Evolutionary conservation across 495 filamentous ascomycete species (phyloP).

Genomic region (Amorphotheca resinae): DNA sequence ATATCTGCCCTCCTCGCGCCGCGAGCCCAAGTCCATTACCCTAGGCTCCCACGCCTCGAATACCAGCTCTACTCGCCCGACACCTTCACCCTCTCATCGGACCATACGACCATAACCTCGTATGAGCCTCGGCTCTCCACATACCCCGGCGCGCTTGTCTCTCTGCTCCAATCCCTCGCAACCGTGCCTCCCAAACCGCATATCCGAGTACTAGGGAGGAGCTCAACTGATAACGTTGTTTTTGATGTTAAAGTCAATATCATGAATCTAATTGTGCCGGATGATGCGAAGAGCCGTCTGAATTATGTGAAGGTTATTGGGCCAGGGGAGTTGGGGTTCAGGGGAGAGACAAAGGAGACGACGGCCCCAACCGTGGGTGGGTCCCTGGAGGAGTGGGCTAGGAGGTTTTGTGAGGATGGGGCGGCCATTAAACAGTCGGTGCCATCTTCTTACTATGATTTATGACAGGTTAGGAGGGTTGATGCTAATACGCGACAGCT

Average conservation of each 20-base stretch:
- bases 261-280: constrained; percentile 34
- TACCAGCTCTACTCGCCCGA: constrained; percentile 38
- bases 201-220: constrained; percentile 32
- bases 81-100: constrained; percentile 33
- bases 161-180: constrained; percentile 32
- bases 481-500: constrained; percentile 16
- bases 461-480: not conserved
- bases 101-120: constrained; percentile 33
- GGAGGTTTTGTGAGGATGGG: constrained; percentile 33
- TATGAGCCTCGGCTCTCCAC: constrained; percentile 29
- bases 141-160: constrained; percentile 28
- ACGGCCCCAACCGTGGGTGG: constrained; percentile 24
- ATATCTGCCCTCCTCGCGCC: constrained; percentile 3
- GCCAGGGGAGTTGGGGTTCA: constrained; percentile 32
- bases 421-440: constrained; percentile 30
- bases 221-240: constrained; percentile 17
- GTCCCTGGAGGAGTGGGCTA: constrained; percentile 34
- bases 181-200: constrained; percentile 39
- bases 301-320: constrained; percentile 42
- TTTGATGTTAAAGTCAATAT: constrained; percentile 41
- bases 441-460: not conserved
- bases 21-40: constrained; percentile 12
- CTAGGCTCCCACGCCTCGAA: constrained; percentile 36
- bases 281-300: constrained; percentile 26
- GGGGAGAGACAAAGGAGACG: constrained; percentile 31